These are phyloP conservation scores for Sarcomyxa edulis DNA, from an alignment of 768 basidiomycete genomes.

Conservation along the genomic window DNA sequence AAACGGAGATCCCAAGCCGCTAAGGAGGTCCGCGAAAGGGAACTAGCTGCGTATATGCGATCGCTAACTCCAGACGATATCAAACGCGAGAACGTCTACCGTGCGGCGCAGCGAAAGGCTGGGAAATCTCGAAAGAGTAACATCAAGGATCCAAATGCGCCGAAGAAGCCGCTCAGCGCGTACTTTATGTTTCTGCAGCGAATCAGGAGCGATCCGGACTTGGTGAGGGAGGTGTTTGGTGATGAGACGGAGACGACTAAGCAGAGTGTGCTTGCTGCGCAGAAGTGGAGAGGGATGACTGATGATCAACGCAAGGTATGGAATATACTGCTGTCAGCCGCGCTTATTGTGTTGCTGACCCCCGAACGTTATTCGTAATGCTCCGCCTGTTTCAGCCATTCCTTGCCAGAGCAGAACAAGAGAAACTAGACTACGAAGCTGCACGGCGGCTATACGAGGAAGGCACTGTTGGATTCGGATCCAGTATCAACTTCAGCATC, in stretches of 20 bases:
- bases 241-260: slow-evolving; percentile 91
- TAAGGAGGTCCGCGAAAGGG: slow-evolving; percentile 82
- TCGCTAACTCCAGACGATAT: slow-evolving; percentile 91
- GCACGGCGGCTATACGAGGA: slow-evolving; percentile 86
- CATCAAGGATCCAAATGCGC: slow-evolving; percentile 95
- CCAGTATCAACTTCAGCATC: slow-evolving; percentile 81
- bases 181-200: slow-evolving; percentile 95
- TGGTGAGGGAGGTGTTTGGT: slow-evolving; percentile 81
- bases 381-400: slow-evolving; percentile 69
- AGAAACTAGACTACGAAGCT: slow-evolving; percentile 91
- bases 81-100: slow-evolving; percentile 87
- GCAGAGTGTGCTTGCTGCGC: slow-evolving; percentile 90
- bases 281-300: slow-evolving; percentile 89
- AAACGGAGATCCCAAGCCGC: slow-evolving; percentile 77
- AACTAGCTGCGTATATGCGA: slow-evolving; percentile 80
- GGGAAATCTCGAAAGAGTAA: slow-evolving; percentile 92
- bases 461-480: slow-evolving; percentile 59
- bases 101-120: slow-evolving; percentile 88
- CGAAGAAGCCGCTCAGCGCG: slow-evolving; percentile 91
- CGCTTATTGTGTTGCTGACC: not conserved
- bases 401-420: slow-evolving; percentile 88
- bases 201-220: slow-evolving; percentile 70
- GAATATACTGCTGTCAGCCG: too few species aligned
- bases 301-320: slow-evolving; percentile 89
- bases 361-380: too few species aligned